Evolutionary conservation across 345 rosid genomes (phyloP), one percentile per base, ranked within the genome.

Genomic region (Noccaea bulbosa): DNA sequence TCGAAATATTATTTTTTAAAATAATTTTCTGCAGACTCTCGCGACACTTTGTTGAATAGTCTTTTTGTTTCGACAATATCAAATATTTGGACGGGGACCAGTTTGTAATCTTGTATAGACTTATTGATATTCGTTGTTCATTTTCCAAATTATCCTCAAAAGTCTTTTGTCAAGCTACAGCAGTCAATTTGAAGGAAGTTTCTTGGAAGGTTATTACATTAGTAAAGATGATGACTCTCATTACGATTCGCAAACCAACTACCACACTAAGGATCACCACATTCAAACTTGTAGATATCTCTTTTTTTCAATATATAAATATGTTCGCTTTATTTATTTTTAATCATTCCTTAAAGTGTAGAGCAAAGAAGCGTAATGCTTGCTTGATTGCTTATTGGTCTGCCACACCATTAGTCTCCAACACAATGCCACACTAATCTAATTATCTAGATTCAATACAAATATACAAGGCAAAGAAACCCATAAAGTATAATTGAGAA

Each of bases 121-220:
- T 47, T 48, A 4, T 6, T 34, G n/a, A 37, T 1, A 43, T 14
- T 54, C 16, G 11, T 20, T 1, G n/a, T 37, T 43, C 66, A 6
- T 27, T 7, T 27, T 50, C 14, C 34, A 22, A 12, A 8, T 27
- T 24, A 7, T 62, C 37, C 10, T 52, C 44, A 62, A 37, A 72
- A 65, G 59, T 30, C 20, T 47, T 30, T 46, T 7, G 59, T 55
- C 71, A 64, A 38, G 51, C 2, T 47, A 47, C 12, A 39, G 50
- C 71, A 30, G 33, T 65, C 60, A 66, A 17, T 48, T 5, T 57
- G 8, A 17, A 1, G 59, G 77, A 65, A 73, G 77, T 73, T 73
- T 65, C 71, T 63, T 39, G 24, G 76, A 72, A 72, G 41, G 32
- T 72, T 27, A 5, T 63, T n/a, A 12, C 34, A 15, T 37, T 38